phyloP scores from a whole-genome alignment of 2,329 filamentous ascomycete genomes.

The Clonostachys rosea region DNA sequence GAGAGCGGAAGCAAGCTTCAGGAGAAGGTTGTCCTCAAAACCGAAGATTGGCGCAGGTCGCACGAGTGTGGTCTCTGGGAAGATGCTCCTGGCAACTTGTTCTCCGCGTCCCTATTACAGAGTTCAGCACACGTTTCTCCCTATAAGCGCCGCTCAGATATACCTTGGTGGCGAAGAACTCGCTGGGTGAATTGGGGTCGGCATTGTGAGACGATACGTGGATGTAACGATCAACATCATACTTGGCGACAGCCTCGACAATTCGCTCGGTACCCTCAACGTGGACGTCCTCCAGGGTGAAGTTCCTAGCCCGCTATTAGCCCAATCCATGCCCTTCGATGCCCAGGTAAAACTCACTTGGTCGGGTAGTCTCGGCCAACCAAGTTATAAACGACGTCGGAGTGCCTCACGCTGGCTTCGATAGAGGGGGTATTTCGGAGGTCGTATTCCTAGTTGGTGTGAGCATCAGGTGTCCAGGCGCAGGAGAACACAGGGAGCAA shows the following conservation, averaged over 20 bases:
- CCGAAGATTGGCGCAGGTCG: conserved; percentile 91
- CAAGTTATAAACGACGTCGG: conserved; percentile 95
- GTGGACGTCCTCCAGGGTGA: conserved; percentile 86
- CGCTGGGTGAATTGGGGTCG: conserved; percentile 70
- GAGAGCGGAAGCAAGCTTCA: conserved; percentile 73
- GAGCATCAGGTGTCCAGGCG: conserved; percentile 4
- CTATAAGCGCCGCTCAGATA: conserved; percentile 7
- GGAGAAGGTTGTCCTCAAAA: conserved; percentile 87
- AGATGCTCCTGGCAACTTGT: conserved; percentile 79
- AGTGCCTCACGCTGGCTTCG: conserved; percentile 94
- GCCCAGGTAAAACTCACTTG: conserved; percentile 55
- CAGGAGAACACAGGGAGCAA: background rate
- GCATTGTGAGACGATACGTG: conserved; percentile 96
- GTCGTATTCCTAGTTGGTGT: conserved; percentile 71
- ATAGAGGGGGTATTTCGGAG: conserved; percentile 91
- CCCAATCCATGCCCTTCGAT: background rate
- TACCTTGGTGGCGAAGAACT: conserved; percentile 90
- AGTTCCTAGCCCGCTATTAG: conserved; percentile 65
- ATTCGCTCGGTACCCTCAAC: conserved; percentile 91
- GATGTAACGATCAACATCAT: conserved; percentile 94
- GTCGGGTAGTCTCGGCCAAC: conserved; percentile 93
- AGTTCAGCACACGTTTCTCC: conserved; percentile 6
- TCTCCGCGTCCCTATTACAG: conserved; percentile 67
- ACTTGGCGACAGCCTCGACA: conserved; percentile 90
- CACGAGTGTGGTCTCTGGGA: conserved; percentile 95